These are phyloP conservation scores for Raddia guianensis DNA, from an alignment of 176 grass and related monocot genomes.

Conservation along the genomic window DNA sequence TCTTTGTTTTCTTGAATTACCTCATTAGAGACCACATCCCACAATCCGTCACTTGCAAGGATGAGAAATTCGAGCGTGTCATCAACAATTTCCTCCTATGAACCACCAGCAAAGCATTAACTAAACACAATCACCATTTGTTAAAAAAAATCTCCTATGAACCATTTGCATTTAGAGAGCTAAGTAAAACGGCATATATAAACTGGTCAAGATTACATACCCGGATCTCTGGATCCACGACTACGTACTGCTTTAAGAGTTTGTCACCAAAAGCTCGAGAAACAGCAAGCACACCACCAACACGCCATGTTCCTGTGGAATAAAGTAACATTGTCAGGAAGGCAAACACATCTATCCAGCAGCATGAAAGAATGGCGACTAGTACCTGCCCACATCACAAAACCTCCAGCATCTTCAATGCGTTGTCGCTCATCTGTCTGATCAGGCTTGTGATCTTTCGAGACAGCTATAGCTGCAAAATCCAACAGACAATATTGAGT, in stretches of 20 bases:
- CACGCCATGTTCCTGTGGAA: constrained; percentile 59
- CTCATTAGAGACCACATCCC: constrained; percentile 70
- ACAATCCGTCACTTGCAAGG: constrained; percentile 62
- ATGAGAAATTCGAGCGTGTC: constrained; percentile 59
- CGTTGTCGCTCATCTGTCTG: constrained; percentile 61
- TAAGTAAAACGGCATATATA: not conserved
- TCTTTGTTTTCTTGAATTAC: constrained; percentile 29
- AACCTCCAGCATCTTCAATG: constrained; percentile 67
- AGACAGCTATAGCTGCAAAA: constrained; percentile 60
- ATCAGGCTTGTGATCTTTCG: constrained; percentile 70
- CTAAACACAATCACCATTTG: constrained; percentile 7
- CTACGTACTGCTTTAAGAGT: constrained; percentile 58
- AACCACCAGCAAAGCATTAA: constrained; percentile 27
- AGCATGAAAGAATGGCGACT: not conserved
- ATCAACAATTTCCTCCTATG: constrained; percentile 58
- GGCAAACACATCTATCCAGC: not conserved
- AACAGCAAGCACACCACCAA: constrained; percentile 70
- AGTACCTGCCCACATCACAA: constrained; percentile 71
- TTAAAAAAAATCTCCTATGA: not conserved
- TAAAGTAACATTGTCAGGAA: constrained; percentile 4
- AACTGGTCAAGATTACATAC: constrained; percentile 33
- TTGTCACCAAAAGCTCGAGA: constrained; percentile 69
- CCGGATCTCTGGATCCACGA: constrained; percentile 63
- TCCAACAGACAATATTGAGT: not conserved
- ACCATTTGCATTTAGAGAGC: not conserved